Evolutionary conservation across 2,329 filamentous ascomycete genomes (phyloP).

Genomic region (Curvularia spicifera): DNA sequence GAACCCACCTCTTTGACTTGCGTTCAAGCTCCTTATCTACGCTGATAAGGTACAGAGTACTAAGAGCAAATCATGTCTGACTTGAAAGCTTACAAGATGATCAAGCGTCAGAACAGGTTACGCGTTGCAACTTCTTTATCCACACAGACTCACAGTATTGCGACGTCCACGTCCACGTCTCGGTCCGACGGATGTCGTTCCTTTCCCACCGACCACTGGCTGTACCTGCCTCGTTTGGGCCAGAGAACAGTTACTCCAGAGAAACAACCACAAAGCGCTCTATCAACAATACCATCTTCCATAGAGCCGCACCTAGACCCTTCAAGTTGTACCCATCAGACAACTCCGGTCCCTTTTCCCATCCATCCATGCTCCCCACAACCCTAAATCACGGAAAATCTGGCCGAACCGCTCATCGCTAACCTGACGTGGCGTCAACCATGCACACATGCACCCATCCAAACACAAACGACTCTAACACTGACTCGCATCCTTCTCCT

Average conservation of each 20-base stretch:
- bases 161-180: not conserved
- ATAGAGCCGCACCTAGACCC: not conserved
- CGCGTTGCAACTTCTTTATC: not conserved
- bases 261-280: not conserved
- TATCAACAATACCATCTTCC: not conserved
- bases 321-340: not conserved
- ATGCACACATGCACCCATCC: not conserved
- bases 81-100: not conserved
- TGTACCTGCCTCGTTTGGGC: not conserved
- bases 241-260: not conserved
- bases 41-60: not conserved
- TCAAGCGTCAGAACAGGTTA: not conserved
- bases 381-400: not conserved
- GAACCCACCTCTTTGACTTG: not conserved
- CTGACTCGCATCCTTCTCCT: not conserved
- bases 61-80: not conserved
- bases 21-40: not conserved
- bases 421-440: slow-evolving; percentile 3
- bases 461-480: not conserved
- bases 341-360: not conserved
- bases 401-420: slow-evolving; percentile 2
- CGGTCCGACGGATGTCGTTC: not conserved
- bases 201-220: not conserved
- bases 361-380: not conserved
- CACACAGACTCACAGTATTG: not conserved